phyloP scores from a whole-genome alignment of 164 flowering plant genomes.

The Annona squamosa region DNA sequence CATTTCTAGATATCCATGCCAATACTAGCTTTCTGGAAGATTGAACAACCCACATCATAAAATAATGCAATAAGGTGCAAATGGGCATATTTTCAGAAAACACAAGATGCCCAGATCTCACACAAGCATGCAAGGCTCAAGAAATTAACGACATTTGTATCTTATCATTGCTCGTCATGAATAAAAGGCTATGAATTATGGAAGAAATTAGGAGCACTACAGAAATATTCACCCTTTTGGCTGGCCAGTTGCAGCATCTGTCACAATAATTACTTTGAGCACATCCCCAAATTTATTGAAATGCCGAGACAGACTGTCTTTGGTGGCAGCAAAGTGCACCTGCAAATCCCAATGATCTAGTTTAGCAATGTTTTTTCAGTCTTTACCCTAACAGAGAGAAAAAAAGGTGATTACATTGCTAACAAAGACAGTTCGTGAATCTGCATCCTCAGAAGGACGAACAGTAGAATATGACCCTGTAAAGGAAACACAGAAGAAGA shows the following conservation, averaged over 20 bases:
- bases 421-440: constrained; percentile 77
- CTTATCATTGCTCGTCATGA: not conserved
- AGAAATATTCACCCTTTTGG: constrained; percentile 60
- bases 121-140: not conserved
- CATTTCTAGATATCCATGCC: not conserved
- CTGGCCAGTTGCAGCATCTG: constrained; percentile 84
- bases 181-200: not conserved
- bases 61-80: too few relatives aligned
- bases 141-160: not conserved
- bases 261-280: constrained; percentile 67
- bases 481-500: constrained; percentile 9
- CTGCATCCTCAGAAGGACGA: constrained; percentile 69
- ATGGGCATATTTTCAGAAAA: too few relatives aligned
- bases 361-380: not conserved
- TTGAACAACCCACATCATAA: too few relatives aligned
- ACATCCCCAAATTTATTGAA: constrained; percentile 94
- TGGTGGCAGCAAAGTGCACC: constrained; percentile 98
- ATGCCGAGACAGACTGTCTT: constrained; percentile 84
- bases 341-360: constrained; percentile 17
- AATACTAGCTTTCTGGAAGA: not conserved
- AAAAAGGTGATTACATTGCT: constrained; percentile 56
- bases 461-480: constrained; percentile 50
- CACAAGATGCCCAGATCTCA: not conserved
- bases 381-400: not conserved
- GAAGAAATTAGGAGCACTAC: not conserved